Evolutionary conservation across 179 eudicot species (phyloP), one percentile per base, ranked within the genome.

Genomic region (Beta macrorhiza): DNA sequence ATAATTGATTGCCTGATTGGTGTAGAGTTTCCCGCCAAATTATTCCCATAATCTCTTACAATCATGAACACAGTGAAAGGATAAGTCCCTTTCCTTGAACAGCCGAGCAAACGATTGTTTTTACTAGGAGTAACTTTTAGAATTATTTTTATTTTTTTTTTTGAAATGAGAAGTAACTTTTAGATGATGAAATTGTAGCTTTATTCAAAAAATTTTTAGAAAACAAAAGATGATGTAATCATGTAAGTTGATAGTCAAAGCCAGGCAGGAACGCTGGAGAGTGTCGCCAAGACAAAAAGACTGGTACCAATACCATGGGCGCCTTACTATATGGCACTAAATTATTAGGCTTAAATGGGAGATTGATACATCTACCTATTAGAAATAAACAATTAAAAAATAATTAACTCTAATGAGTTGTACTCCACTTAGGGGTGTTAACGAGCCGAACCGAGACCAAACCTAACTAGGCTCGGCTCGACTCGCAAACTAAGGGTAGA

Each of bases 1-100:
- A n/a, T 32, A 51, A 73, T 45, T 25, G 25, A 25, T 25, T 25
- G 25, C 25, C 25, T 37, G 57, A 17, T 25, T 51, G 19, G 15
- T 20, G 7, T 37, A 65, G 13, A 64, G 25, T 80, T 75, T 74
- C 79, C 75, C 74, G 79, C 67, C 20, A 64, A 81, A 16, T 20
- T 45, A 37, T 25, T 2, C 52, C 13, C 29, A 7, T n/a, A 61
- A 61, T 14, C 52, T 67, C 25, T 67, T 13, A 68, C 75, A 52
- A 52, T 65, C 4, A 67, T 78, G 25, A 52, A 47, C 61, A 47
- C 19, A 67, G 56, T 52, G 17, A 7, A 78, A 78, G 32, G 44
- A 44, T 37, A 57, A 78, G 56, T 42, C 59, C 47, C 75, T 78
- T 78, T 78, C 55, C 42, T 65, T 52, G 29, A 67, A 78, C 56